Evolutionary conservation across 306 rosid species (phyloP), one percentile per base, ranked within the genome.

Genomic region (Acacia acuminata): DNA sequence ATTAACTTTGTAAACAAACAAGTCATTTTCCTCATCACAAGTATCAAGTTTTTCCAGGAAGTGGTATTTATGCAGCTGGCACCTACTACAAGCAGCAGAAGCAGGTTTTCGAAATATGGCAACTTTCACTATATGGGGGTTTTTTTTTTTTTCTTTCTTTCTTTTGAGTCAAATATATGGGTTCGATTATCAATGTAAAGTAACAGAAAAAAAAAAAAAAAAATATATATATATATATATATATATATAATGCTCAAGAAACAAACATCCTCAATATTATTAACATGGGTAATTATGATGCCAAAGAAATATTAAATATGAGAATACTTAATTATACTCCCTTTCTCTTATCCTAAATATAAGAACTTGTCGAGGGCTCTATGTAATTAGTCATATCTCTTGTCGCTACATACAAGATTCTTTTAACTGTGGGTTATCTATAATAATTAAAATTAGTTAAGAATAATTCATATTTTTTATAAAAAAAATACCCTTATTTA

Each of bases 11-110:
- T 42, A 87, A 82, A n/a, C 81, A 78, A 83, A 75, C 79, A 58
- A 76, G 88, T 84, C 90, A 81, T 86, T 89, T 86, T 87, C 89
- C 86, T n/a, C n/a, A n/a, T n/a, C n/a, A n/a, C n/a, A 80, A 77
- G 88, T 40, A 85, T 88, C 88, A 91, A 76, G 73, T 66, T 30
- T 85, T 88, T 93, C 84, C 84, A 48, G 48, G 68, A 85, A 88
- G 43, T 84, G 83, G 88, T 81, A 85, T 81, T 55, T 56, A 82
- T 87, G 91, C 86, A 91, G 90, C 91, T 93, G 91, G 91, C 94
- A 85, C 79, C 83, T 82, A 87, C 73, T 75, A 30, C 79, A 83
- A 56, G 81, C 86, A 86, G 38, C 42, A 48, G 81, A 77, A 71
- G 83, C 79, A 85, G 81, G 79, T 74, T 76, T 81, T 76, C 88